phyloP scores from a whole-genome alignment of 495 filamentous ascomycete genomes.

The Pseudoneurospora amorphoporcata region DNA sequence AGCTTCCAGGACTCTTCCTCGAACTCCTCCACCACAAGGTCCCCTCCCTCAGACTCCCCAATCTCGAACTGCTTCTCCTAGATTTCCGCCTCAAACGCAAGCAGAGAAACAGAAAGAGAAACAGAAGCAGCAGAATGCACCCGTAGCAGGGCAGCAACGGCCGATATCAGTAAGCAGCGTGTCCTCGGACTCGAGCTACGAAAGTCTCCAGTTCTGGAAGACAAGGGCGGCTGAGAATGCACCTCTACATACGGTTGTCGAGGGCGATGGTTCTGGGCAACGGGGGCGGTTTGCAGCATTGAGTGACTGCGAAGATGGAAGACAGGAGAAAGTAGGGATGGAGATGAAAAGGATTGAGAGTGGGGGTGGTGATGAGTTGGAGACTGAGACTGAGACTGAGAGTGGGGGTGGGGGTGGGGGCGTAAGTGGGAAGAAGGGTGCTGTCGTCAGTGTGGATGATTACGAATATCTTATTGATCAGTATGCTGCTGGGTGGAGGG shows the following conservation, averaged over 20 bases:
- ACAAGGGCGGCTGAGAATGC: too few species aligned
- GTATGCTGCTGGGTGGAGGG: neutral
- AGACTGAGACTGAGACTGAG: neutral
- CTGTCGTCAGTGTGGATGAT: neutral
- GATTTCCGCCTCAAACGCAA: too few species aligned
- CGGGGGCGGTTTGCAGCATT: too few species aligned
- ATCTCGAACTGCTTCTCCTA: too few species aligned
- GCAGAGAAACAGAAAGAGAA: neutral
- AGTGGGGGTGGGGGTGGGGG: neutral
- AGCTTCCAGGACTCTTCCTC: neutral
- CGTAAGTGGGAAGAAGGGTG: too few species aligned
- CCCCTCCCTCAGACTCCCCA: too few species aligned
- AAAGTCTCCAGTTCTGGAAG: neutral
- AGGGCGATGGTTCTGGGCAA: too few species aligned
- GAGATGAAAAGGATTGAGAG: neutral
- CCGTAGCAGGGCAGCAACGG: neutral
- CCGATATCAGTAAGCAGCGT: neutral
- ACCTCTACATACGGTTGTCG: too few species aligned
- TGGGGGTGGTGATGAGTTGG: neutral
- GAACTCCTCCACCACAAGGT: too few species aligned
- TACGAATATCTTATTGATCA: neutral
- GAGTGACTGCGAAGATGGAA: neutral
- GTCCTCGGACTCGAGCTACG: neutral
- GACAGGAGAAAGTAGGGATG: neutral
- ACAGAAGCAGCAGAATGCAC: too few species aligned